phyloP scores from a whole-genome alignment of 176 grass and related monocot genomes.

The Aegilops bicornis region DNA sequence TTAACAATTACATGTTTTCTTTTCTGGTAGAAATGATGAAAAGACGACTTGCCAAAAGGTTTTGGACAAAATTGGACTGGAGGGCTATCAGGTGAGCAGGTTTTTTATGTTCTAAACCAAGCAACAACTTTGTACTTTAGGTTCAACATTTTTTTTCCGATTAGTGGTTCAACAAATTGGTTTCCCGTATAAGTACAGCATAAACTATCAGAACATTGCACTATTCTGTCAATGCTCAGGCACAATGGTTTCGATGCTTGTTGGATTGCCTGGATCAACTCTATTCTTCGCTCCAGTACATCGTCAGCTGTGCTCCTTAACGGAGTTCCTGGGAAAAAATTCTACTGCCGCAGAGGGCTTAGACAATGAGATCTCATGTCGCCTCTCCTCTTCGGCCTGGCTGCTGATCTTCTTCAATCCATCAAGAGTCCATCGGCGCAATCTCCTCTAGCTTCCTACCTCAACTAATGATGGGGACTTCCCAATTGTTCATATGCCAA shows the following conservation, averaged over 20 bases:
- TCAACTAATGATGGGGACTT: background rate
- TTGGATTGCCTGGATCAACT: background rate
- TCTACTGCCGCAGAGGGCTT: background rate
- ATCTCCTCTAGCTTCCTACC: background rate
- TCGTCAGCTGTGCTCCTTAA: background rate
- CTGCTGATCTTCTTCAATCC: background rate
- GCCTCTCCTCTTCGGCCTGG: background rate
- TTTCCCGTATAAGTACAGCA: background rate
- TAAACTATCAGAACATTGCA: background rate
- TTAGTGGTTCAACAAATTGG: slow-evolving; percentile 15
- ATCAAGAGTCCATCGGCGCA: background rate
- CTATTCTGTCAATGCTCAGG: background rate
- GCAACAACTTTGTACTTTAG: background rate
- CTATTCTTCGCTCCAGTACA: background rate
- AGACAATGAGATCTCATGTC: background rate
- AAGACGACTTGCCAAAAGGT: slow-evolving; percentile 78
- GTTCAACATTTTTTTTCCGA: background rate
- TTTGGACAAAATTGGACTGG: slow-evolving; percentile 82
- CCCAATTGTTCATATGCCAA: background rate
- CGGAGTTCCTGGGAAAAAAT: background rate
- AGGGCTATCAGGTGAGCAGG: slow-evolving; percentile 80
- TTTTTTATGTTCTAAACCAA: slow-evolving; percentile 31
- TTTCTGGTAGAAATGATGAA: slow-evolving; percentile 77
- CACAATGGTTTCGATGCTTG: background rate
- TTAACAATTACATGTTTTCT: slow-evolving; percentile 5